Base-by-base conservation (phyloP, 768 basidiomycete species). In the Phylloporus rhodoxanthus region DNA sequence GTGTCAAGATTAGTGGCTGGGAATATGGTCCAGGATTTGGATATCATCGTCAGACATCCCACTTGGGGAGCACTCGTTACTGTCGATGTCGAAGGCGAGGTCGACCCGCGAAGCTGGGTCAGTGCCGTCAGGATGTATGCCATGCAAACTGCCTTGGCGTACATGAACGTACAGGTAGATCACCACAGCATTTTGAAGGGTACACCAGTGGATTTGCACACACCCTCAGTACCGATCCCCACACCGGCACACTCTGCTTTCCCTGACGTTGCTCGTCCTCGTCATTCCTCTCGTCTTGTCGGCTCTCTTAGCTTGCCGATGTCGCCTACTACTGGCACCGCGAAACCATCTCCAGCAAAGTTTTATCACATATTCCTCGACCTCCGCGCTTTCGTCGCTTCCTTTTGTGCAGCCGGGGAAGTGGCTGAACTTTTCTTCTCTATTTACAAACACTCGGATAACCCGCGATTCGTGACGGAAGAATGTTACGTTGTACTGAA, bases 1-100 rank as follows among this genome's bases (percentile, higher is more conserved):
- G 94, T 98, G 5, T 80, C 79, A 14, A 76, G 88, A 49, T 79
- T 98, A 5, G 93, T 95, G 37, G 79, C 79, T 41, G 91, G 91
- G 28, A 98, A 98, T 64, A 76, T 97, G 50, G 84, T 87, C 3
- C 95, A 98, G 64, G 89, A 87, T 7, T 70, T 97, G 41, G 95
- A 97, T 60, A 83, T 98, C 53, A 93, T 98, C 58, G 94, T 98
- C n/a, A 79, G 95, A 19, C 92, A 97, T 72, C 89, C 94, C 25
- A 83, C 80, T 2, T 91, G 87, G 78, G 95, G 95, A 25, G 85
- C 82, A 4, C 76, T 98, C 20, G 89, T 93, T 29, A 85, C 85
- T 3, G 87, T 92, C n/a, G 92, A 95, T 57, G 81, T 87, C 15
- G 88, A 92, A 58, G 86, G 86, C 43, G 87, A 88, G 48, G 73